These are phyloP conservation scores for Penicillium hordei DNA, from an alignment of 2,329 filamentous ascomycete genomes.

Conservation along the genomic window DNA sequence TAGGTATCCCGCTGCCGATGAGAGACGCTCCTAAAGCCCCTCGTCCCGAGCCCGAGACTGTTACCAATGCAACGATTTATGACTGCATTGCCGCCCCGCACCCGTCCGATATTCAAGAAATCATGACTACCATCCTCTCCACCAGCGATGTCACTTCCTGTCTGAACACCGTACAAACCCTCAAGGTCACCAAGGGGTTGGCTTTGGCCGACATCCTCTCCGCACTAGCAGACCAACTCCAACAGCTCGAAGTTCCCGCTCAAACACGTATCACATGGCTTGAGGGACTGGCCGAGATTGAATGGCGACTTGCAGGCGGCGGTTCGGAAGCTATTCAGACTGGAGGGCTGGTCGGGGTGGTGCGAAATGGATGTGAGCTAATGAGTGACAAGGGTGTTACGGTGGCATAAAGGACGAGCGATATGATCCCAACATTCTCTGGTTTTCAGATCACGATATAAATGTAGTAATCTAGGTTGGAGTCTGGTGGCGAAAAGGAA, in stretches of 20 bases:
- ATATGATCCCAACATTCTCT: background rate
- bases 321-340: conserved; percentile 88
- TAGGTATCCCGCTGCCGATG: conserved; percentile 66
- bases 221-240: conserved; percentile 76
- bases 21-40: conserved; percentile 60
- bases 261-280: conserved; percentile 91
- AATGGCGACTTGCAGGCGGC: conserved; percentile 85
- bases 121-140: conserved; percentile 76
- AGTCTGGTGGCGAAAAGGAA: background rate
- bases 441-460: background rate
- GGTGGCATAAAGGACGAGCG: conserved; percentile 13
- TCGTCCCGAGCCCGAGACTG: conserved; percentile 71
- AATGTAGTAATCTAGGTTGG: conserved; percentile 2
- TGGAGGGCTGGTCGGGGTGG: conserved; percentile 84
- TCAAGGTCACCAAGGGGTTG: conserved; percentile 82
- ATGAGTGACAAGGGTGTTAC: conserved; percentile 47
- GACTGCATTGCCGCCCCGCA: conserved; percentile 96
- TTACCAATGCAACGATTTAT: conserved; percentile 90
- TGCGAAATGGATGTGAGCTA: conserved; percentile 82
- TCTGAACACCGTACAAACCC: conserved; percentile 78
- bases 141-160: conserved; percentile 89
- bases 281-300: conserved; percentile 85
- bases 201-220: conserved; percentile 94
- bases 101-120: conserved; percentile 80
- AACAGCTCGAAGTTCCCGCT: conserved; percentile 76